Base-by-base conservation (phyloP, 2,329 filamentous ascomycete genomes). In the Trichophyton verrucosum region DNA sequence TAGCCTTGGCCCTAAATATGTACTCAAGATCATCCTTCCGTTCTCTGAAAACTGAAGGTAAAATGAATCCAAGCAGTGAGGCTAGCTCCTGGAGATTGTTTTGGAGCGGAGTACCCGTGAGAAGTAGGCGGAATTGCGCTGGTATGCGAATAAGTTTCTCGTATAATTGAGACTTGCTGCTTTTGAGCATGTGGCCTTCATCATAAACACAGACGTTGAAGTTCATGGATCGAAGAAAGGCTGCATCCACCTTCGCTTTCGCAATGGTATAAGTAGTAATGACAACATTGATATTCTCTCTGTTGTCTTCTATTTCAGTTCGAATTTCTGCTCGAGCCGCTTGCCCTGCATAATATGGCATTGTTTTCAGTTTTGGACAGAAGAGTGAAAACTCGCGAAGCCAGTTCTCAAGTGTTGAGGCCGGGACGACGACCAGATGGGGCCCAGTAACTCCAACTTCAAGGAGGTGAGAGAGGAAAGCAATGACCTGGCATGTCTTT, bases 401-500 rank as follows among this genome's bases (percentile, higher is more conserved):
- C 94, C 94, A 99, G 70, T 99, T 99, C 69, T 96, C 92, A 8
- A 96, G 82, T 0, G 92, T 96, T 0, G 92, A 96, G 0, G 90
- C 88, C 3, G 94, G 94, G 1, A 97, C 94, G 30, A 99, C 86
- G 42, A 99, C 82, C 40, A 99, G 76, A 70, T 96, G 84, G 77
- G 77, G 90, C 68, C 89, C 90, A 77, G 69, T 83, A 70, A 76
- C 80, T 64, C 76, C 83, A 33, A 82, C 82, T 69, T 91, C 84
- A 15, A 88, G 84, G 27, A 99, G 78, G 67, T 96, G 86, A 15
- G 90, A 88, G 53, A 99, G 80, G 68, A 99, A 90, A 0, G 90
- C 86, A 66, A 99, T 96, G 64, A 97, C 90, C 69, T 99, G 92
- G 68, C 91, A 96, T 0, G 94, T 99, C 78, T 99, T 99, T 53